Evolutionary conservation across 352 stramenopile genomes (phyloP).

Genomic region (Phytopythium sindhum): DNA sequence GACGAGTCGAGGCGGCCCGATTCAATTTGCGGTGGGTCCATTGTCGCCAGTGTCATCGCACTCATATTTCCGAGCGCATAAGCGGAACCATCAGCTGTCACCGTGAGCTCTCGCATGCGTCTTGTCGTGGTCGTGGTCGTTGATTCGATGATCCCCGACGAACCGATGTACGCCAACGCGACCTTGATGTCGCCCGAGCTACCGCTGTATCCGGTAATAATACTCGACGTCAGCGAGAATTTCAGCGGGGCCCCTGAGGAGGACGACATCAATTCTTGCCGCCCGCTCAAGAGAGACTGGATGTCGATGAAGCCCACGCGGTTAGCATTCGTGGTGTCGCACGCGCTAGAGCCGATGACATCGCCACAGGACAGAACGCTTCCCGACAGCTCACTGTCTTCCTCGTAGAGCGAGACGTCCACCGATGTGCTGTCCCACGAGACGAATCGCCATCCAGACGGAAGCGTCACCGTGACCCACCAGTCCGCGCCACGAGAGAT

Average conservation of each 20-base stretch:
- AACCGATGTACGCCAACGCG: conserved; percentile 55
- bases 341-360: conserved; percentile 47
- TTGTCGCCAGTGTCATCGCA: conserved; percentile 54
- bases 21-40: conserved; percentile 43
- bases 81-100: conserved; percentile 27
- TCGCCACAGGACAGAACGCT: conserved; percentile 45
- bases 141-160: conserved; percentile 27
- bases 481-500: conserved; percentile 44
- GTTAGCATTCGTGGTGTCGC: conserved; percentile 27
- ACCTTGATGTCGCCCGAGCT: conserved; percentile 43
- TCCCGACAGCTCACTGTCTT: conserved; percentile 16
- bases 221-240: conserved; percentile 56
- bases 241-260: conserved; percentile 44
- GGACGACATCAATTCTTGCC: conserved; percentile 43
- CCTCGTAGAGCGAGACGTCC: conserved; percentile 38
- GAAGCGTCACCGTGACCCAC: conserved; percentile 72
- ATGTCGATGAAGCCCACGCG: conserved; percentile 64
- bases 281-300: conserved; percentile 54
- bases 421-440: conserved; percentile 55
- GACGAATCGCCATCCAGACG: conserved; percentile 65
- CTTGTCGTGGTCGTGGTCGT: conserved; percentile 31
- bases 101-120: conserved; percentile 40
- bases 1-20: conserved; percentile 58
- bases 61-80: conserved; percentile 24
- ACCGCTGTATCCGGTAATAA: conserved; percentile 47